Conservation (phyloP, 2,329 filamentous ascomycete species). For the Fusarium guadeloupense region DNA sequence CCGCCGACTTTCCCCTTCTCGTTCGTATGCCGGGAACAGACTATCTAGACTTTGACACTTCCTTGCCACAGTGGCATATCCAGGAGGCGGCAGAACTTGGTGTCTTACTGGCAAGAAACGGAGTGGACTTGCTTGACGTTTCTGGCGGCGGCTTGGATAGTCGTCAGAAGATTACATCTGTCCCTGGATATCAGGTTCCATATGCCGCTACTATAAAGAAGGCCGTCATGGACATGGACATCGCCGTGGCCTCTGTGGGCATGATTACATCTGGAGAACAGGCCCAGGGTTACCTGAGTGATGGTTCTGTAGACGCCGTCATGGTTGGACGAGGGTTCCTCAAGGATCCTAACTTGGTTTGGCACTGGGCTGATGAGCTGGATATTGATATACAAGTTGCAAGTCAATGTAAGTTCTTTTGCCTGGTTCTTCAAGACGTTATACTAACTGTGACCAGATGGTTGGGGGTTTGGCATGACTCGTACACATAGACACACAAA, state of each 20-base stretch:
- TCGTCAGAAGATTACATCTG: slow-evolving; percentile 64
- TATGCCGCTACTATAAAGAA: slow-evolving; percentile 74
- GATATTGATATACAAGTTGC: slow-evolving; percentile 56
- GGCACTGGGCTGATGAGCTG: slow-evolving; percentile 62
- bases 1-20: slow-evolving; percentile 63
- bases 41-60: slow-evolving; percentile 70
- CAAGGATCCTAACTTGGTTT: slow-evolving; percentile 64
- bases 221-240: slow-evolving; percentile 66
- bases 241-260: slow-evolving; percentile 56
- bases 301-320: slow-evolving; percentile 57
- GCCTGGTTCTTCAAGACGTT: background rate
- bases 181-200: slow-evolving; percentile 73
- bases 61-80: slow-evolving; percentile 64
- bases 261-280: slow-evolving; percentile 53
- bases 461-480: slow-evolving; percentile 41
- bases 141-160: slow-evolving; percentile 72
- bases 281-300: slow-evolving; percentile 57
- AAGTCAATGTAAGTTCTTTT: slow-evolving; percentile 42
- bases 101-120: slow-evolving; percentile 66
- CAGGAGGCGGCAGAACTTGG: slow-evolving; percentile 74
- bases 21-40: slow-evolving; percentile 75
- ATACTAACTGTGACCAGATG: slow-evolving; percentile 29
- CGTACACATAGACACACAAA: slow-evolving; percentile 37
- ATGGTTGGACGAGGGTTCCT: slow-evolving; percentile 62
- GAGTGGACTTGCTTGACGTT: slow-evolving; percentile 78